phyloP scores from a whole-genome alignment of 495 filamentous ascomycete species.

The Haplographium delicatum region DNA sequence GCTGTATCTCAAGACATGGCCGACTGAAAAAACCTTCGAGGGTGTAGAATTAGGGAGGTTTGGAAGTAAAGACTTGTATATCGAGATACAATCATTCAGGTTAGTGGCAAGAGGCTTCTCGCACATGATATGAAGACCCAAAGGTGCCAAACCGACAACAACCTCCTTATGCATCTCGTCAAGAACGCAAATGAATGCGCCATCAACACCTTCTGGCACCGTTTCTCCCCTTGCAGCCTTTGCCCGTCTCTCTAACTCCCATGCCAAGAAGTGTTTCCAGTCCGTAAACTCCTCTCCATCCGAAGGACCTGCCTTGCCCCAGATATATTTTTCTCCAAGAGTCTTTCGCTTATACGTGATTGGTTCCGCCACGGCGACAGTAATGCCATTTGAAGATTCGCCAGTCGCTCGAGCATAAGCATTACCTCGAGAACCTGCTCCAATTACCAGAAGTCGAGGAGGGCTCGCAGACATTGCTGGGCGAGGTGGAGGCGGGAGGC shows the following conservation, averaged over 20 bases:
- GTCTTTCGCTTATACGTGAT: conserved; percentile 65
- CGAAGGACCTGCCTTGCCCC: conserved; percentile 42
- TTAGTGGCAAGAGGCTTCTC: conserved; percentile 89
- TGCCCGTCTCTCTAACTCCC: conserved; percentile 52
- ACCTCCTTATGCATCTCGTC: conserved; percentile 84
- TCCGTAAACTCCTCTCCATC: conserved; percentile 60
- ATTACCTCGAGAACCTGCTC: conserved; percentile 78
- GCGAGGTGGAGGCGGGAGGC: conserved; percentile 20
- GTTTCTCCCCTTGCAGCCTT: conserved; percentile 28
- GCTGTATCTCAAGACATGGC: conserved; percentile 75
- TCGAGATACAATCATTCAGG: conserved; percentile 66
- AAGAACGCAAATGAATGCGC: conserved; percentile 78
- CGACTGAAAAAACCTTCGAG: conserved; percentile 72
- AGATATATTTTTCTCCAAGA: conserved; percentile 65
- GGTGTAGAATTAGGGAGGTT: conserved; percentile 30
- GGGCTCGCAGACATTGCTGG: conserved; percentile 31
- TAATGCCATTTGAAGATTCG: conserved; percentile 52
- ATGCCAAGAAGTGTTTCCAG: conserved; percentile 69
- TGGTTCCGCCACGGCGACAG: conserved; percentile 80
- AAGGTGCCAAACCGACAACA: conserved; percentile 59
- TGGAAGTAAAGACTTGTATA: conserved; percentile 53
- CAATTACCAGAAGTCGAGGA: conserved; percentile 71
- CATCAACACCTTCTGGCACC: conserved; percentile 60
- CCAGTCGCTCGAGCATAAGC: conserved; percentile 66
- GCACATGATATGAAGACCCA: conserved; percentile 80